Conservation (phyloP, 225 moss, liverwort and hornwort genomes). For the Takakia lepidozioides region DNA sequence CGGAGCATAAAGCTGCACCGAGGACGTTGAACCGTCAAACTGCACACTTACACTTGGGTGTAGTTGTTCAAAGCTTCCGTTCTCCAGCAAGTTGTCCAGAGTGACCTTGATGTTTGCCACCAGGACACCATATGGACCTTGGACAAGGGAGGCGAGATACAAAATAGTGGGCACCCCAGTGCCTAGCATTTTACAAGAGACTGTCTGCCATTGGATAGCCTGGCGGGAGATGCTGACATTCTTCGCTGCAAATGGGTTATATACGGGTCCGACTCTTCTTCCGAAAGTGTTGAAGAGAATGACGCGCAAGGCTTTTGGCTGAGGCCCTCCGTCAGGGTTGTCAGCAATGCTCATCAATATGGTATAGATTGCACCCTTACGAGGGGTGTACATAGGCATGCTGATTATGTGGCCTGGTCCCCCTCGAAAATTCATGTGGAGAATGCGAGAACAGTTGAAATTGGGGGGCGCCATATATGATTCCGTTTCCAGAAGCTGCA, state of each 20-base stretch:
- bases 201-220: conserved; percentile 27
- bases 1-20: conserved; percentile 20
- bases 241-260: conserved; percentile 10
- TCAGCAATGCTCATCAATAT: conserved; percentile 46
- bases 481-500: conserved; percentile 35
- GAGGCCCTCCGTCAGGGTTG: conserved; percentile 72
- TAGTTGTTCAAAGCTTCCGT: conserved; percentile 65
- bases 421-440: conserved; percentile 53
- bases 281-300: conserved; percentile 24
- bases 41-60: not conserved
- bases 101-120: conserved; percentile 58
- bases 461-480: conserved; percentile 17
- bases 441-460: conserved; percentile 5
- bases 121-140: conserved; percentile 50
- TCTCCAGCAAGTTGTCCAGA: conserved; percentile 39
- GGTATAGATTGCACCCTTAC: conserved; percentile 45
- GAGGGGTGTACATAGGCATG: conserved; percentile 41
- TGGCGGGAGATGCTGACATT: conserved; percentile 9
- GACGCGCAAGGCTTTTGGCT: conserved; percentile 22
- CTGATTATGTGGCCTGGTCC: conserved; percentile 51
- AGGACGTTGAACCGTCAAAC: not conserved
- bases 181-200: conserved; percentile 28
- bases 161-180: conserved; percentile 33
- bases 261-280: conserved; percentile 5
- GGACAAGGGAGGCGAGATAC: conserved; percentile 40